Evolutionary conservation across 352 stramenopile species (phyloP).

Genomic region (Paralagenidium karlingii): DNA sequence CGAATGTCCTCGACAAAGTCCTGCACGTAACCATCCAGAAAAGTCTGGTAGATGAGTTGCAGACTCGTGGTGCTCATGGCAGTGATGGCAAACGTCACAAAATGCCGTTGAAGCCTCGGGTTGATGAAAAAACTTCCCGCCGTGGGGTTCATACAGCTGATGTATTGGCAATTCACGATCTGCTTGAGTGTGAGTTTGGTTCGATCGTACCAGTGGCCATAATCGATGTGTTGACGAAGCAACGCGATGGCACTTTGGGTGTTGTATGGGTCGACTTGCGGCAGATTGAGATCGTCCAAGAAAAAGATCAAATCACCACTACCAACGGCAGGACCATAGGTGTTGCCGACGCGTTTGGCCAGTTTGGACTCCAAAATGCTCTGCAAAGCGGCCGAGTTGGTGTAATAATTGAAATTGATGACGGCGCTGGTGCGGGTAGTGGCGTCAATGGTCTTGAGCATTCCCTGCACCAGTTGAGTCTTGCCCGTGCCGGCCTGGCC

Average conservation of each 20-base stretch:
- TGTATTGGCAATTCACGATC: constrained; percentile 89
- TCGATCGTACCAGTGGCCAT: constrained; percentile 91
- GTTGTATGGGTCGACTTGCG: constrained; percentile 89
- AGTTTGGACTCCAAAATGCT: constrained; percentile 80
- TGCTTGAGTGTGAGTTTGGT: constrained; percentile 88
- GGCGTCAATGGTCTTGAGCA: constrained; percentile 41
- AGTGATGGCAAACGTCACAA: constrained; percentile 90
- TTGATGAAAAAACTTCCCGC: constrained; percentile 90
- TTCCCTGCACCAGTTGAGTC: constrained; percentile 86
- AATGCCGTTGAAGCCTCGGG: constrained; percentile 89
- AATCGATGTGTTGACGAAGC: constrained; percentile 91
- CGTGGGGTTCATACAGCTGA: constrained; percentile 93
- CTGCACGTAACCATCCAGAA: constrained; percentile 88
- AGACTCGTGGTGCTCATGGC: constrained; percentile 80
- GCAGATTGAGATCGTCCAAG: constrained; percentile 93
- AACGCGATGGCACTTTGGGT: constrained; percentile 91
- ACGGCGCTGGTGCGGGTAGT: constrained; percentile 32
- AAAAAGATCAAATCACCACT: constrained; percentile 89
- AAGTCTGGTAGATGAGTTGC: constrained; percentile 91
- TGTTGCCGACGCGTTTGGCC: constrained; percentile 80
- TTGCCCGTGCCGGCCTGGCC: constrained; percentile 89
- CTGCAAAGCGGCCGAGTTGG: constrained; percentile 51
- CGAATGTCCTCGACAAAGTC: constrained; percentile 91
- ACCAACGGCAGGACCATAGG: constrained; percentile 65
- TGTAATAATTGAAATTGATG: constrained; percentile 83